Evolutionary conservation across 176 grass and related monocot genomes (phyloP).

Genomic region (Avena eriantha): DNA sequence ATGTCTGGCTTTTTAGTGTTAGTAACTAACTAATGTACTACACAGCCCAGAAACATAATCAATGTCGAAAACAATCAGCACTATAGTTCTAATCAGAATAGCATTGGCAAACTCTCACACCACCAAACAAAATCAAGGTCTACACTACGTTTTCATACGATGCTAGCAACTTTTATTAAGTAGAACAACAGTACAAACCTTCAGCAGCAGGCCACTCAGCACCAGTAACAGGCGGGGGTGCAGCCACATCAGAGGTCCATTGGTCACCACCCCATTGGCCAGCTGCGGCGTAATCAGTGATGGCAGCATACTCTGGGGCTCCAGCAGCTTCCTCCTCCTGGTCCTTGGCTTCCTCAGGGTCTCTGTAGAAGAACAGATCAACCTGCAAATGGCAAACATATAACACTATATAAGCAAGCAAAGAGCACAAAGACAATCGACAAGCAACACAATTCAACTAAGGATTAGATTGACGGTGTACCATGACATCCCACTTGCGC

Average conservation of each 20-base stretch:
- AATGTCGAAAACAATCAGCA: neutral
- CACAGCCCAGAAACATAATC: neutral
- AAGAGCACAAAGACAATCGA: neutral
- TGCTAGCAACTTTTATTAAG: neutral
- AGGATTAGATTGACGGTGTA: neutral
- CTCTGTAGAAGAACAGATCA: constrained; percentile 92
- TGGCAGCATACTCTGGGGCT: constrained; percentile 58
- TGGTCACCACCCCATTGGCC: constrained; percentile 72
- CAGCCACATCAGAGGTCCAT: constrained; percentile 62
- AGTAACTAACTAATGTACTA: neutral
- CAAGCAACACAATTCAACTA: neutral
- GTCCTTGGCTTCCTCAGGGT: constrained; percentile 96
- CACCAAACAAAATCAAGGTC: neutral
- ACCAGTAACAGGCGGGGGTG: constrained; percentile 39
- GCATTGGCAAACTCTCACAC: neutral
- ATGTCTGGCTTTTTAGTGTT: too few relatives aligned
- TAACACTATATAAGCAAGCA: neutral
- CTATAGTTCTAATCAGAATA: neutral
- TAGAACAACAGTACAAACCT: constrained; percentile 48
- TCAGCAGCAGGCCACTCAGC: constrained; percentile 53
- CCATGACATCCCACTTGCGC: constrained; percentile 95
- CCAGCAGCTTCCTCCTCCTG: constrained; percentile 75
- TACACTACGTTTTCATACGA: neutral
- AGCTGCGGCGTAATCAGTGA: constrained; percentile 53
- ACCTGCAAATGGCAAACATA: constrained; percentile 53